A percentile compares a stretch with the other conserved stretches of the same genome.
Conservation (phyloP, 2,329 filamentous ascomycete genomes). For the Claviceps africana region DNA sequence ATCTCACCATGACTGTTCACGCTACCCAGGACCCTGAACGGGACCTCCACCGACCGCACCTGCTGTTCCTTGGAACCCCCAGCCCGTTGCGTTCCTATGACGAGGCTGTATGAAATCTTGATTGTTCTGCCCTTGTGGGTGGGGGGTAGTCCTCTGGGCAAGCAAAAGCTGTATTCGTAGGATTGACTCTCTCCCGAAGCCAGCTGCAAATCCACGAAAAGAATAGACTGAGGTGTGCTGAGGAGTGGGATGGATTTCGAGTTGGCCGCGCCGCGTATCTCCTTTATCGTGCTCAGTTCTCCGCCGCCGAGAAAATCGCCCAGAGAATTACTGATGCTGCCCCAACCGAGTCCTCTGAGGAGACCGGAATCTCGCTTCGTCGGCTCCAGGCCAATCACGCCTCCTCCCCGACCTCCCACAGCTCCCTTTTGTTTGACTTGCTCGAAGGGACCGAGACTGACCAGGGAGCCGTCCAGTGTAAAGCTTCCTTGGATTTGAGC, state of each 20-base stretch:
- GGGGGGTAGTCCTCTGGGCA: slow-evolving; percentile 82
- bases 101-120: slow-evolving; percentile 81
- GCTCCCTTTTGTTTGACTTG: slow-evolving; percentile 92
- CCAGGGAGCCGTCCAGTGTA: slow-evolving; percentile 75
- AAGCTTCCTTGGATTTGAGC: slow-evolving; percentile 90
- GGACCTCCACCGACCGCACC: slow-evolving; percentile 80
- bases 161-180: slow-evolving; percentile 73
- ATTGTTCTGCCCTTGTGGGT: slow-evolving; percentile 84
- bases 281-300: slow-evolving; percentile 84
- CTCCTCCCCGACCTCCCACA: slow-evolving; percentile 72
- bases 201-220: slow-evolving; percentile 86
- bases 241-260: slow-evolving; percentile 79
- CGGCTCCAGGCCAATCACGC: slow-evolving; percentile 68
- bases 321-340: slow-evolving; percentile 73
- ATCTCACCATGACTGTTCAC: slow-evolving; percentile 83
- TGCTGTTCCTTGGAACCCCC: slow-evolving; percentile 67
- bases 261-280: slow-evolving; percentile 80
- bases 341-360: slow-evolving; percentile 76
- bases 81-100: slow-evolving; percentile 80
- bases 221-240: slow-evolving; percentile 87
- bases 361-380: slow-evolving; percentile 64
- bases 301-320: slow-evolving; percentile 74
- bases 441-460: slow-evolving; percentile 83
- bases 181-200: slow-evolving; percentile 77
- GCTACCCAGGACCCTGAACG: slow-evolving; percentile 84